phyloP scores from a whole-genome alignment of 306 rosid genomes.

The Luffa acutangula region DNA sequence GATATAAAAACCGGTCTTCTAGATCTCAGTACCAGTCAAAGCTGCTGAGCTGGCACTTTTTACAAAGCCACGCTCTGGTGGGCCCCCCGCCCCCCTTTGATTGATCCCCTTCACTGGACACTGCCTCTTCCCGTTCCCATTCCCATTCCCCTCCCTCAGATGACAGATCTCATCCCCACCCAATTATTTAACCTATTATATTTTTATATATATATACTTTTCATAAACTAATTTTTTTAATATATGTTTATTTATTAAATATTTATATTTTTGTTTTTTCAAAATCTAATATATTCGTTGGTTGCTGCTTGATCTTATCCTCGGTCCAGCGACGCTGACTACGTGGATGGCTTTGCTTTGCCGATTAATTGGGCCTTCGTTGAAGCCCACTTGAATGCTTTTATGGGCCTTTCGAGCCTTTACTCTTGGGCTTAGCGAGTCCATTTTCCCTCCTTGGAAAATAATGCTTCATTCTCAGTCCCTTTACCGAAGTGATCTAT shows the following conservation, averaged over 20 bases:
- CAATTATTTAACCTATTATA: background rate
- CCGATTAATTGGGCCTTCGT: background rate
- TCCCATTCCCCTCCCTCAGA: background rate
- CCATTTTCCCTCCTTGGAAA: background rate
- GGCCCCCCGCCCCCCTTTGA: background rate
- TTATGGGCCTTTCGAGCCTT: background rate
- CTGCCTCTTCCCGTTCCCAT: background rate
- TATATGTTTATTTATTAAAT: background rate
- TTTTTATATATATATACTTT: background rate
- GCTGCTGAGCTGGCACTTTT: slow-evolving; percentile 7
- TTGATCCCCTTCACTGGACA: background rate
- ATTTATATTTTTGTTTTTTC: background rate
- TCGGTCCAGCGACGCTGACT: background rate
- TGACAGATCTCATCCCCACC: background rate
- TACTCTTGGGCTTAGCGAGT: background rate
- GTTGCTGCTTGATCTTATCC: background rate
- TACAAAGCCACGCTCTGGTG: slow-evolving; percentile 9
- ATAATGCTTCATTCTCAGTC: no score
- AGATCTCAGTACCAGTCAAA: slow-evolving; percentile 6
- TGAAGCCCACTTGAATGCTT: background rate
- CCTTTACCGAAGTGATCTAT: no score
- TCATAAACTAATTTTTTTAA: background rate
- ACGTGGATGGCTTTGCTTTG: background rate
- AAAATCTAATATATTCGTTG: background rate
- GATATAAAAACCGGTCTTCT: background rate